Percentiles rank a stretch among this genome's conserved stretches.
phyloP scores from a whole-genome alignment of 306 rosid species.

The Rubus parviflorus region DNA sequence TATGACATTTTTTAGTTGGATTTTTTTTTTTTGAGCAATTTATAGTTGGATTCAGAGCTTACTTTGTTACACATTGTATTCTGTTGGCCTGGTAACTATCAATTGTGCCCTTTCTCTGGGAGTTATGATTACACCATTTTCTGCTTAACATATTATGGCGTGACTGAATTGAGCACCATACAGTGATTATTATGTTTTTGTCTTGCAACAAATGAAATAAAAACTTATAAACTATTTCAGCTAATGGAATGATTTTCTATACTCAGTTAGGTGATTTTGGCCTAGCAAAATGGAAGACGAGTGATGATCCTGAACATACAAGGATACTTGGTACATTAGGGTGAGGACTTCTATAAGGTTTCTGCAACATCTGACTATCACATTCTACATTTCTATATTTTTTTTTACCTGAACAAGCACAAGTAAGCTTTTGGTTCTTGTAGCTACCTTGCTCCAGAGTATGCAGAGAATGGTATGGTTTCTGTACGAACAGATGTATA shows the following conservation, averaged over 20 bases:
- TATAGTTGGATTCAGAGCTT: background rate
- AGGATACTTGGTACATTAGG: slow-evolving; percentile 84
- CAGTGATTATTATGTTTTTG: background rate
- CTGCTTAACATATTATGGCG: background rate
- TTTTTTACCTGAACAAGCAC: background rate
- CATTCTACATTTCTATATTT: background rate
- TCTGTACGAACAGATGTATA: slow-evolving; percentile 70
- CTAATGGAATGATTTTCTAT: slow-evolving; percentile 22
- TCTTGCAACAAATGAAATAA: background rate
- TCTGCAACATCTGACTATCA: background rate
- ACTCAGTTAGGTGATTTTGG: slow-evolving; percentile 88
- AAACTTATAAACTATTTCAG: background rate
- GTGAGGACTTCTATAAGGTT: slow-evolving; percentile 40
- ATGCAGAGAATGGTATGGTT: slow-evolving; percentile 71
- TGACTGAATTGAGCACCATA: background rate
- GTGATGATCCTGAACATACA: slow-evolving; percentile 51
- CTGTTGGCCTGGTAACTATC: background rate
- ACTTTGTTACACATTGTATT: background rate
- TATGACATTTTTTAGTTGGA: background rate
- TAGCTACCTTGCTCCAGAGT: slow-evolving; percentile 84
- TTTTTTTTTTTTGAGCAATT: too few species aligned
- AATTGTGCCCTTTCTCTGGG: background rate
- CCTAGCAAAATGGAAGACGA: slow-evolving; percentile 70
- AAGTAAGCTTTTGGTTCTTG: slow-evolving; percentile 22
- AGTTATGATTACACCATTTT: background rate